Base-by-base conservation (phyloP, 768 basidiomycete species). In the Boletus insuetus region DNA sequence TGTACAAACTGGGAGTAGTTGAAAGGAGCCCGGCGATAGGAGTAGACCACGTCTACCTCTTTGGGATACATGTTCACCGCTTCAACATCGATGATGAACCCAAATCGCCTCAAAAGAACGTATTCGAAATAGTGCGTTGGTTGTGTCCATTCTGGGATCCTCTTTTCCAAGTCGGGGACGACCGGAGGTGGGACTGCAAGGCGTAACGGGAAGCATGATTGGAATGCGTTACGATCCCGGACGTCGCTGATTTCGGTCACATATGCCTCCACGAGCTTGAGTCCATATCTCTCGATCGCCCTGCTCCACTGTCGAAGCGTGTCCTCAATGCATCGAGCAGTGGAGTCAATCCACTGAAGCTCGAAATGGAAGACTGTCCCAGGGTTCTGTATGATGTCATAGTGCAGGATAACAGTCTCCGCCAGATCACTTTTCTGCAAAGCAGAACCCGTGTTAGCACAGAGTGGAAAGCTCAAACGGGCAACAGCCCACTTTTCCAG, bases 311-410 rank as follows among this genome's bases (percentile, higher is more conserved):
- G 79, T 38, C 88, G 83, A 22, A 97, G 78, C 49, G 88, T 81
- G 60, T 96, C 94, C 59, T 98, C 95, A 49, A 98, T 89, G 58
- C 86, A 87, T 20, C 91, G 83, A 22, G 94, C 93, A 1, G 94
- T 94, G 2, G 94, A 89, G 3, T 93, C 94, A 39, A 98, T 87
- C 96, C 97, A 99, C 58, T 96, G 91, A 29, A 99, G 78, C 71
- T 99, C 95, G 63, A 98, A 94, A 70, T 98, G 96, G 74, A 97
- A 97, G 55, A 90, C 91, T 29, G 89, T 96, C n/a, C 79, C 82
- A 0, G 93, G 90, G 65, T 98, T 98, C 70, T 98, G 96, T 49
- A 96, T 89, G 53, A 97, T 83, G 72, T 98, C 97, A 70, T 95
- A 86, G 68, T 98, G 95, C 24, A 98, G 77, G 31, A 95, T 80